phyloP scores from a whole-genome alignment of 805 yeast species.

The Candida rishiriensis region DNA sequence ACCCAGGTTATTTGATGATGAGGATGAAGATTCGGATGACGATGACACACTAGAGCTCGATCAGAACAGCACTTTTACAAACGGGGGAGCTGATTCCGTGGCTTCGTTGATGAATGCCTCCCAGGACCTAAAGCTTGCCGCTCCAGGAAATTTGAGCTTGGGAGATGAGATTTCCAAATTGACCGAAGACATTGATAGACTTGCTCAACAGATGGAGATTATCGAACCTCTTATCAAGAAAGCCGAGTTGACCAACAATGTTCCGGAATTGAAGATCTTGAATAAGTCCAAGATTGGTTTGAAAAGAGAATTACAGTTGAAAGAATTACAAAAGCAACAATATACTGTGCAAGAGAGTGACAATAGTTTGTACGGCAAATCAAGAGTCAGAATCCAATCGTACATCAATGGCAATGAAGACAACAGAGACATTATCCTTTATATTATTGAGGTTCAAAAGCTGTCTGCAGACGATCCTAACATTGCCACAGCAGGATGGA shows the following conservation, averaged over 20 bases:
- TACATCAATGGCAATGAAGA: conserved; percentile 53
- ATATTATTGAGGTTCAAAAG: conserved; percentile 73
- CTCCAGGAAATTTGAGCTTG: conserved; percentile 64
- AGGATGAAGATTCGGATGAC: conserved; percentile 12
- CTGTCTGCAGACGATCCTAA: conserved; percentile 26
- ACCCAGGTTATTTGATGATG: conserved; percentile 31
- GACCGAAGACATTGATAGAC: conserved; percentile 49
- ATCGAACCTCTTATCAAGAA: conserved; percentile 66
- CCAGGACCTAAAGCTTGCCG: conserved; percentile 41
- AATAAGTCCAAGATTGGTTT: conserved; percentile 63
- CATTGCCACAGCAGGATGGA: conserved; percentile 69
- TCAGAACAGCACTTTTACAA: conserved; percentile 12
- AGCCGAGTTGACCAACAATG: conserved; percentile 80
- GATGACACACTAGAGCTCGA: not conserved
- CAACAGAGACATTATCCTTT: conserved; percentile 60
- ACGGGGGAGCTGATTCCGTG: conserved; percentile 10
- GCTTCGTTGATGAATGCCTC: conserved; percentile 17
- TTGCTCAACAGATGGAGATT: conserved; percentile 59
- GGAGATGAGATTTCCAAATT: conserved; percentile 64
- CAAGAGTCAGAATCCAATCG: conserved; percentile 49
- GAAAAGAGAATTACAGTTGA: conserved; percentile 65
- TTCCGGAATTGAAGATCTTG: conserved; percentile 62
- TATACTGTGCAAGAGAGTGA: conserved; percentile 79
- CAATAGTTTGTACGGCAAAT: conserved; percentile 66
- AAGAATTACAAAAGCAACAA: conserved; percentile 75